Conservation (phyloP, 1,284 basidiomycete genomes). For the Apiotrichum brassicae region DNA sequence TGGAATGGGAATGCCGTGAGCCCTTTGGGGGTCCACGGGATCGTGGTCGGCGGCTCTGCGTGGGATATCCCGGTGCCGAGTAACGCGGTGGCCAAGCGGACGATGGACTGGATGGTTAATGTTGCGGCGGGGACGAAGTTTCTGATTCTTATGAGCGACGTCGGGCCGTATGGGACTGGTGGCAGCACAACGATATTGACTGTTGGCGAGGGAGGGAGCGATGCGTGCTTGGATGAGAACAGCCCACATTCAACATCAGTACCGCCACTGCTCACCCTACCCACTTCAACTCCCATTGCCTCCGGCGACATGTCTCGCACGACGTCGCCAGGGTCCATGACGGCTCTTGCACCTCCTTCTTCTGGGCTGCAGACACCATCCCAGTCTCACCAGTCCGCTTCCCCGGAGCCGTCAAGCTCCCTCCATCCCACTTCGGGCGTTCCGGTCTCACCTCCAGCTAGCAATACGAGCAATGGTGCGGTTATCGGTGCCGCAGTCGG, state of each 20-base stretch:
- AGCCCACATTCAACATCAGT: conserved; percentile 14
- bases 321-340: not conserved
- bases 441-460: no score
- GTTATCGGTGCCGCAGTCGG: conserved; percentile 12
- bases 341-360: not conserved
- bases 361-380: no score
- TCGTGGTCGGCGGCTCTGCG: conserved; percentile 35
- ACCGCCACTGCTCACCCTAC: not conserved
- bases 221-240: conserved; percentile 24
- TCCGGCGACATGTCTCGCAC: no score
- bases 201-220: conserved; percentile 18
- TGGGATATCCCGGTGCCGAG: conserved; percentile 32
- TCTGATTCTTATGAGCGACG: conserved; percentile 37
- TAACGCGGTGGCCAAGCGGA: not conserved
- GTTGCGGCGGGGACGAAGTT: conserved; percentile 31
- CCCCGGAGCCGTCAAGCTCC: no score
- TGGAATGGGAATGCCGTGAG: conserved; percentile 28
- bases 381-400: no score
- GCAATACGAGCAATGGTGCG: conserved; percentile 2
- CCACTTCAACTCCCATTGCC: no score
- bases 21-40: conserved; percentile 32
- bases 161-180: conserved; percentile 32
- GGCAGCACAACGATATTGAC: conserved; percentile 30
- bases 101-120: conserved; percentile 29
- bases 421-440: not conserved